Base-by-base conservation (phyloP, 176 grass and related monocot species). In the Dactylis glomerata region DNA sequence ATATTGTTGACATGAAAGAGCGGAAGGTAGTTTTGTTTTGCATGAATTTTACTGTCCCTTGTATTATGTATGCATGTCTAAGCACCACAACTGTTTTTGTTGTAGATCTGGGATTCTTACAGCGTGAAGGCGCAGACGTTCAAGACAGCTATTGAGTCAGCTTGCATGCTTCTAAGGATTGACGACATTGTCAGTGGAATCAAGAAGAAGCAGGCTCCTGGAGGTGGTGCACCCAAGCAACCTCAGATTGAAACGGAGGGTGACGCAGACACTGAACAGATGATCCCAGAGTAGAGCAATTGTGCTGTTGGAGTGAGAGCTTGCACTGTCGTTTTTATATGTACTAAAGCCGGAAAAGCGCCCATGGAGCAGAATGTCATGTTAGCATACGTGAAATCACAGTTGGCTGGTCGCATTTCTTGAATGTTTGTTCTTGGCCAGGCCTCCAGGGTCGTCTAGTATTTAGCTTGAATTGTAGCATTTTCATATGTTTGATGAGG, bases 151-250 rank as follows among this genome's bases (percentile, higher is more conserved):
- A 96, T 99, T 0, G 97, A 99, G 64, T 90, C 97, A 24, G 90
- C 97, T 34, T 92, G 85, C 87, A 99, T 99, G 97, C 93, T 99
- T 81, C 76, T 99, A 78, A 91, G 92, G 83, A 99, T 99, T 28
- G 97, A 99, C 10, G 97, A 99, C 75, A 94, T 99, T 45, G 95
- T 97, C 42, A 97, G 95, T 42, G 95, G 97, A 44, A 99, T 99
- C 78, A 99, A 99, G 92, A 95, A 97, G 89, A 66, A 83, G 74
- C 84, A 90, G 84, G 80, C 88, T 66, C 93, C 97, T 89, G 93
- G 97, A 56, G 84, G 91, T 1, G 69, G 85, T 68, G 77, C 87
- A 32, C 88, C 87, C 28, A 89, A 91, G 61, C 90, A 96, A 33
- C 91, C 97, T n/a, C 85, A 93, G 86, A 86, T 99, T 16, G 97